Base-by-base conservation (phyloP, 2,329 filamentous ascomycete genomes). In the Aspergillus sp. region DNA sequence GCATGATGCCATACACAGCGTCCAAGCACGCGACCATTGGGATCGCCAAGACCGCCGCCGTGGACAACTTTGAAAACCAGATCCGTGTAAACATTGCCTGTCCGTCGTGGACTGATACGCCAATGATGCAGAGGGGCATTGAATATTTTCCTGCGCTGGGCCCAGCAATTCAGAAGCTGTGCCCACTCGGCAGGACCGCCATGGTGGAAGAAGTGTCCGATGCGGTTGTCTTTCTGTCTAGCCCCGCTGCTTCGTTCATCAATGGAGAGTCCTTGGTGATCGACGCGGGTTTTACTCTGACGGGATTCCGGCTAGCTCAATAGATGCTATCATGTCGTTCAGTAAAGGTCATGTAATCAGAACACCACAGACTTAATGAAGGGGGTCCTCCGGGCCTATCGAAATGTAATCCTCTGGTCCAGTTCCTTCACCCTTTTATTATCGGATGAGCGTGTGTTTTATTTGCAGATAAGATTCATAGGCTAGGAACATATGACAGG, bases 1-100 rank as follows among this genome's bases (percentile, higher is more conserved):
- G 36, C 10, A 41, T 50, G 82, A 81, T 82, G 13, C 77, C 82
- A 0, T 86, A 86, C 62, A 84, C 81, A 50, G 82, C 81, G 0
- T 84, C 82, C 2, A 87, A 87, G 63, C 80, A 83, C 15, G 84
- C 84, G 0, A 79, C 86, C 1, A 81, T 86, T 57, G 82, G 81
- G 30, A 80, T 87, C 79, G 86, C 84, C 0, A 74, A 79, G 8
- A 75, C 81, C 0, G 84, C 84, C 28, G 82, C 82, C 2, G 83
- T 84, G 17, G 81, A 86, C 63, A 85, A 86, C 67, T 81, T 83
- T 0, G 54, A 61, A 45, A 53, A 72, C 25, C 66, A 67, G 0
- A 68, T 75, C 30, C 64, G 73, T 21, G 64, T 70, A 4, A 72
- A 72, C 12, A 64, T 65, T 32, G 67, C 69, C 12, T 71, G 72